Evolutionary conservation across 208 protist genomes (phyloP).

Genomic region (Plasmodiophora brassicae): DNA sequence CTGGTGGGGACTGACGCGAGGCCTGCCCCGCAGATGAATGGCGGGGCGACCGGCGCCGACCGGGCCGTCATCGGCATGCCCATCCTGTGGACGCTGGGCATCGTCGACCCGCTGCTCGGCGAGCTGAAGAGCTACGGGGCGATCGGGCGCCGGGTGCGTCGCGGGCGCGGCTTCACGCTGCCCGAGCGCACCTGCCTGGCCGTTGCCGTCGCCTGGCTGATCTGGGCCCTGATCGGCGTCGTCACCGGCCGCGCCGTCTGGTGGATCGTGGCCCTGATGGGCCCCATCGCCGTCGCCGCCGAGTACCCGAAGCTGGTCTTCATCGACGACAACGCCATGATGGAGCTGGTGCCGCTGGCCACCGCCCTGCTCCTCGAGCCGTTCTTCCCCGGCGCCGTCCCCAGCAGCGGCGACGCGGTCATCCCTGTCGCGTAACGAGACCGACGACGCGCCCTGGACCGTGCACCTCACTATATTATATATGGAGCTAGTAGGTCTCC

Average conservation of each 20-base stretch:
- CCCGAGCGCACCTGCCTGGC: neutral
- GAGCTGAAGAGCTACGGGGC: conserved; percentile 15
- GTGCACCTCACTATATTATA: too few relatives aligned
- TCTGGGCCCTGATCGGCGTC: neutral
- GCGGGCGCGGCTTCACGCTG: neutral
- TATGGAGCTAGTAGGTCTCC: conserved; percentile 1
- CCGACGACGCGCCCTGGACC: too few relatives aligned
- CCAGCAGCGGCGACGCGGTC: too few relatives aligned
- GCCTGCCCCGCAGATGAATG: neutral
- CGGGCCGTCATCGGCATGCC: conserved; percentile 24
- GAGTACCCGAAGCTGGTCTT: conserved; percentile 34
- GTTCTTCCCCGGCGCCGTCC: conserved; percentile 11
- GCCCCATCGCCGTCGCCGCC: neutral
- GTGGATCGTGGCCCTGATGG: conserved; percentile 28
- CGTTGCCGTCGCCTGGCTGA: neutral
- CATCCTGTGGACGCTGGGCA: conserved; percentile 25
- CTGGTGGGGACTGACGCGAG: neutral
- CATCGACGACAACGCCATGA: conserved; percentile 42
- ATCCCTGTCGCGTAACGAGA: too few relatives aligned
- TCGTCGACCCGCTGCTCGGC: conserved; percentile 27
- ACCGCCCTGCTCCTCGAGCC: neutral
- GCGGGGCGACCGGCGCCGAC: neutral
- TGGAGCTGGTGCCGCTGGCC: conserved; percentile 24
- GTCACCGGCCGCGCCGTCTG: neutral
- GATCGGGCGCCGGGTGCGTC: neutral